Evolutionary conservation across 495 filamentous ascomycete genomes (phyloP).

Genomic region (Hypoxylon lenormandii): DNA sequence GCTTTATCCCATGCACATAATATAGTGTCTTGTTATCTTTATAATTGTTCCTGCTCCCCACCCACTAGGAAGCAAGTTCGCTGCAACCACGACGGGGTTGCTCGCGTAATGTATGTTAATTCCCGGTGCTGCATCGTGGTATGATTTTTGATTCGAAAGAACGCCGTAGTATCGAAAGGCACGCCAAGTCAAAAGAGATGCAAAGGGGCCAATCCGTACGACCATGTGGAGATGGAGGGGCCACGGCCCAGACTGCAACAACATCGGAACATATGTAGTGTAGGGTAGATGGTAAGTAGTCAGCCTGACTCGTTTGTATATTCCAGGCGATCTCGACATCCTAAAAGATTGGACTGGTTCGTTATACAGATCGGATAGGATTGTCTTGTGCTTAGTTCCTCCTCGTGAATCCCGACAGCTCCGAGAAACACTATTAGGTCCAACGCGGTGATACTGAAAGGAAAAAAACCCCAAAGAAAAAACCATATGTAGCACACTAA

Average conservation of each 20-base stretch:
- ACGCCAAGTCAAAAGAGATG: constrained; percentile 37
- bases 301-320: constrained; percentile 8
- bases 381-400: background rate
- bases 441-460: background rate
- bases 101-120: constrained; percentile 32
- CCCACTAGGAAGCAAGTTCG: background rate
- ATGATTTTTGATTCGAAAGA: constrained; percentile 8
- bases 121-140: constrained; percentile 26
- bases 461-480: background rate
- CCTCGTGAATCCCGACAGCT: background rate
- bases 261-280: constrained; percentile 22
- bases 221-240: constrained; percentile 32
- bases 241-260: constrained; percentile 28
- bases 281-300: background rate
- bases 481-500: constrained; percentile 12
- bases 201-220: constrained; percentile 31
- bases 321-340: background rate
- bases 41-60: background rate
- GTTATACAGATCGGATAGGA: constrained; percentile 8
- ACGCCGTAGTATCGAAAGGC: constrained; percentile 18
- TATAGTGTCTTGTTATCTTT: background rate
- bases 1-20: background rate
- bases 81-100: constrained; percentile 16
- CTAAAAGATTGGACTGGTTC: constrained; percentile 10
- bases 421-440: constrained; percentile 3